Evolutionary conservation across 306 rosid species (phyloP), one percentile per base, ranked within the genome.

Genomic region (Canavalia ensiformis): DNA sequence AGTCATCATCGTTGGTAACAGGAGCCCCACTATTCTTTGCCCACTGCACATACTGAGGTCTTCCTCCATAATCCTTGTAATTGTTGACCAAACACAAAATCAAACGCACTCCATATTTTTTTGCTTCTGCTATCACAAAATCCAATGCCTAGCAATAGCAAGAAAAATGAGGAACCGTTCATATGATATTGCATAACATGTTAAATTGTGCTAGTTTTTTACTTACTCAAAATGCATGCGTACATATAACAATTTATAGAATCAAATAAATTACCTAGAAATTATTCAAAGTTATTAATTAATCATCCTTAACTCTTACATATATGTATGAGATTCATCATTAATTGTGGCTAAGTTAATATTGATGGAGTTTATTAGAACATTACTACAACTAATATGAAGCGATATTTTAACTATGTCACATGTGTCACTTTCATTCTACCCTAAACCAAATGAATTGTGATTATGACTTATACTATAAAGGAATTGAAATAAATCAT

Each of bases 71-170:
- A 49, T 89, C 91, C 8, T 83, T 8, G 37, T 76, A 89, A 68
- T 89, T 84, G 87, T 91, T 89, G 1, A 70, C 83, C 73, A 87
- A 89, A 3, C 86, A 84, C 78, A 91, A 63, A n/a, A 89, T 84
- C 57, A 91, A 72, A 45, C 73, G 54, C 18, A 86, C 82, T 8
- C 83, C 68, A 7, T 82, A 71, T 13, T 84, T 87, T 75, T 82
- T 86, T 1, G 91, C 95, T 85, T 91, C 91, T 31, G 85, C 83
- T 47, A 88, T 81, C 82, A 88, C 90, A 78, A 83, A 89, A 64
- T 89, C 95, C 0, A 88, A 77, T 31, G 86, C 91, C 93, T 91
- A 65, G 1, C 7, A 47, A 8, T 1, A 59, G 0, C 44, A 50
- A 68, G 6, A 56, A 69, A 4, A 73, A 10, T 0, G 2, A 50